phyloP scores from a whole-genome alignment of 2,329 filamentous ascomycete species.

The Arachnopeziza araneosa region DNA sequence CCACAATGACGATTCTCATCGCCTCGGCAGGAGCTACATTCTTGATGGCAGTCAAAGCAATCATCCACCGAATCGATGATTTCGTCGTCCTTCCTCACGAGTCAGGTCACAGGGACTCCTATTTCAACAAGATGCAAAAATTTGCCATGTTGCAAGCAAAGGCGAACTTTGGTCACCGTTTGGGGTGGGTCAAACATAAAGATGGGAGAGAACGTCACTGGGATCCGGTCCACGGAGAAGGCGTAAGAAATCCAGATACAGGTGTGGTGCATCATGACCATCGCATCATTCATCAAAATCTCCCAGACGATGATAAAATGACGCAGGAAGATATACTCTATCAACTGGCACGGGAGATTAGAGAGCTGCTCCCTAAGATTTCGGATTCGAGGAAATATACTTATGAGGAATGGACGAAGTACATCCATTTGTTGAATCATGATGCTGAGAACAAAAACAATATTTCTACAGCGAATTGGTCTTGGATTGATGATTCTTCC shows the following conservation, averaged over 20 bases:
- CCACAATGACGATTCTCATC: neutral
- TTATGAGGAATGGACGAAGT: neutral
- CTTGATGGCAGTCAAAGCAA: neutral
- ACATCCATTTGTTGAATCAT: neutral
- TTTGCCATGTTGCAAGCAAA: neutral
- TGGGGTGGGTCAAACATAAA: neutral
- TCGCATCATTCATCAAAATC: neutral
- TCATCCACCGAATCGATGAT: neutral
- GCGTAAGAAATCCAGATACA: neutral
- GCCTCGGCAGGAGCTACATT: neutral
- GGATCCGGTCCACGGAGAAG: neutral
- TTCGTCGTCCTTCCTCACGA: neutral
- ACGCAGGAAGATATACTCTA: neutral
- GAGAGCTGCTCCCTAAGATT: neutral
- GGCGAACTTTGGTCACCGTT: neutral
- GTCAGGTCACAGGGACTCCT: neutral
- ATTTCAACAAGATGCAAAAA: neutral
- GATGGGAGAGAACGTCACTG: neutral
- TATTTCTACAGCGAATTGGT: neutral
- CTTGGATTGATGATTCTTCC: neutral
- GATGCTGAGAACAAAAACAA: neutral
- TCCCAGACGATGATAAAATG: neutral
- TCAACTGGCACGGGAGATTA: neutral
- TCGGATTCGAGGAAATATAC: neutral
- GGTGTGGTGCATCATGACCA: constrained; percentile 1